Percentiles rank a stretch among this genome's conserved stretches.
These are phyloP conservation scores for Verticillium dahliae DNA, from an alignment of 2,329 filamentous ascomycete species.

Conservation along the genomic window DNA sequence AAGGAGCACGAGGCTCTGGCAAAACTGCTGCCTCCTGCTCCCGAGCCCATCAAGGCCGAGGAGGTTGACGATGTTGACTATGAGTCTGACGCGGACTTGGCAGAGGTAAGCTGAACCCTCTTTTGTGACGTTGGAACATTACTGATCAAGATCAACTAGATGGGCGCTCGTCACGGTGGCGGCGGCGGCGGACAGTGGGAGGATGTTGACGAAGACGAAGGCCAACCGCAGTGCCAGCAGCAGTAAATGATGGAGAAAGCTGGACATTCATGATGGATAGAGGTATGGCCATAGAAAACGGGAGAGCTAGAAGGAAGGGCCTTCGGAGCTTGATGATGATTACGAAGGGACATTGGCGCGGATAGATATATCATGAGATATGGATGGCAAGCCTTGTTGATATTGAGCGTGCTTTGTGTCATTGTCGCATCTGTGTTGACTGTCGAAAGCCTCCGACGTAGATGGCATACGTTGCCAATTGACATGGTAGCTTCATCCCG, in stretches of 20 bases:
- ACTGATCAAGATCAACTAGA: constrained; percentile 34
- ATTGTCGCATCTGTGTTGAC: not conserved
- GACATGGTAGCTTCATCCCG: too few species aligned
- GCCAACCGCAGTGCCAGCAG: constrained; percentile 63
- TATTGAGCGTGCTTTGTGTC: not conserved
- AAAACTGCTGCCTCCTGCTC: constrained; percentile 66
- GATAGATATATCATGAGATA: constrained; percentile 8
- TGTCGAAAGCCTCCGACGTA: too few species aligned
- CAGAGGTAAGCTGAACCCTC: constrained; percentile 51
- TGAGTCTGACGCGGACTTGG: constrained; percentile 74
- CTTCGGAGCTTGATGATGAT: not conserved
- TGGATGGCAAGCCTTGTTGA: not conserved
- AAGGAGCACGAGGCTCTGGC: constrained; percentile 62
- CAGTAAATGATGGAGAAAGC: constrained; percentile 46
- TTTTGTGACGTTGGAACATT: not conserved
- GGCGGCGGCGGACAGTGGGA: constrained; percentile 59
- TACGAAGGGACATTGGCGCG: not conserved
- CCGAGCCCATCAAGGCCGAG: constrained; percentile 58
- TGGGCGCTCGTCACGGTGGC: constrained; percentile 66
- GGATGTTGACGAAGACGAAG: constrained; percentile 63
- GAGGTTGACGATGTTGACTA: constrained; percentile 84
- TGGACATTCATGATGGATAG: not conserved
- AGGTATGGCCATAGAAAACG: not conserved
- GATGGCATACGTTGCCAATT: too few species aligned
- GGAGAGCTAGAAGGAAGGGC: not conserved